Evolutionary conservation across 2,329 filamentous ascomycete genomes (phyloP).

Genomic region (Pseudogymnoascus sp.): DNA sequence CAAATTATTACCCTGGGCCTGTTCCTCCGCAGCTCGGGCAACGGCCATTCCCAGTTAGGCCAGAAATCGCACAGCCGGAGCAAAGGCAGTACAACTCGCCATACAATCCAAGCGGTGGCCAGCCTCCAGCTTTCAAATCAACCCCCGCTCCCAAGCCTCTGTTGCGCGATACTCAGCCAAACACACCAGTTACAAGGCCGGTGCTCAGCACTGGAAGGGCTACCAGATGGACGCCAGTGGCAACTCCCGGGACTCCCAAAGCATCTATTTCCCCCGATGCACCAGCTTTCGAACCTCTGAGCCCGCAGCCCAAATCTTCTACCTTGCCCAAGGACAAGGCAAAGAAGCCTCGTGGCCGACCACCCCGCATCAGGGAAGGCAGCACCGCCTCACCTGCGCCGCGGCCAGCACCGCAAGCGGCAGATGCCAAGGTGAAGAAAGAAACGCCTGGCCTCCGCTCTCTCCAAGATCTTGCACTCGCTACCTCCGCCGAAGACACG

Average conservation of each 20-base stretch:
- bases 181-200: conserved; percentile 20
- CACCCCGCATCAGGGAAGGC: conserved; percentile 18
- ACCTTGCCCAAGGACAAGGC: conserved; percentile 17
- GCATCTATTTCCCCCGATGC: conserved; percentile 36
- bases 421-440: conserved; percentile 29
- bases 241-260: conserved; percentile 50
- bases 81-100: conserved; percentile 27
- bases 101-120: conserved; percentile 23
- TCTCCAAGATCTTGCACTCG: conserved; percentile 35
- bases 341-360: conserved; percentile 12
- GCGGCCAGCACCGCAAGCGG: conserved; percentile 15
- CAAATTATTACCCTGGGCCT: conserved; percentile 19
- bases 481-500: conserved; percentile 10
- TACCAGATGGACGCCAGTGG: conserved; percentile 50
- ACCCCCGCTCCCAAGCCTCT: conserved; percentile 13
- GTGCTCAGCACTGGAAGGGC: conserved; percentile 30
- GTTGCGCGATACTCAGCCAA: conserved; percentile 16
- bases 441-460: conserved; percentile 21
- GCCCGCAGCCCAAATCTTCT: conserved; percentile 37
- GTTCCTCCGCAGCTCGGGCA: conserved; percentile 11
- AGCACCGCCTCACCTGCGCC: conserved; percentile 22
- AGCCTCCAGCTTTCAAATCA: conserved; percentile 14
- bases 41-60: conserved; percentile 8
- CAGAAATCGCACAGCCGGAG: conserved; percentile 19
- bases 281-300: conserved; percentile 50